These are phyloP conservation scores for Cercospora sesami DNA, from an alignment of 2,329 filamentous ascomycete species.

Conservation along the genomic window DNA sequence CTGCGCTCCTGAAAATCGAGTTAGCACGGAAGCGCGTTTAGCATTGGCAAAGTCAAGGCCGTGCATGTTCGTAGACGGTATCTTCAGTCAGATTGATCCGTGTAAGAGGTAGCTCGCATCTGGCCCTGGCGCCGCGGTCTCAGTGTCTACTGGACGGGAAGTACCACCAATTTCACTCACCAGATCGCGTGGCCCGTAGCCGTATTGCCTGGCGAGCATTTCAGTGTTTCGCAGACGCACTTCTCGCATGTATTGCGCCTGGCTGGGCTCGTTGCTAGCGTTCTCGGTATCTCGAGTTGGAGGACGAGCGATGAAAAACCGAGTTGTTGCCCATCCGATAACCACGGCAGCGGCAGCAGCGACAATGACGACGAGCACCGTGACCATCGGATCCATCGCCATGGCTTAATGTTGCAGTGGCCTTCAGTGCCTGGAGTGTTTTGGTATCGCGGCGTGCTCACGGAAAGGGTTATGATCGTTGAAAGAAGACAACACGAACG, in stretches of 20 bases:
- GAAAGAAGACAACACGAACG: background rate
- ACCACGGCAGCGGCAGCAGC: slow-evolving; percentile 28
- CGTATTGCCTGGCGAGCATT: slow-evolving; percentile 21
- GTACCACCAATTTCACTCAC: background rate
- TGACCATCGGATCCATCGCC: slow-evolving; percentile 12
- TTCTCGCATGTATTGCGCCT: slow-evolving; percentile 36
- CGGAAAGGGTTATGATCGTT: background rate
- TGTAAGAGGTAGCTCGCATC: background rate
- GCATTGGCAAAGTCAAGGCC: background rate
- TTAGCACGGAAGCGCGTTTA: background rate
- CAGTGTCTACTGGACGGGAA: background rate
- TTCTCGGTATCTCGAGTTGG: background rate
- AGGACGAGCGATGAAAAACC: slow-evolving; percentile 22
- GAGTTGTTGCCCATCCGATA: slow-evolving; percentile 28
- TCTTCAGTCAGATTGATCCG: background rate
- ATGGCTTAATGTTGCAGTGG: background rate
- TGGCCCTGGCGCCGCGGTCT: background rate
- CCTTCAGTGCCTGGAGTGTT: background rate
- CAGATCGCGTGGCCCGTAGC: slow-evolving; percentile 19
- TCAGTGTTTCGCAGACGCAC: slow-evolving; percentile 30
- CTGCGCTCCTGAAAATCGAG: background rate
- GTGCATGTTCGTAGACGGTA: background rate
- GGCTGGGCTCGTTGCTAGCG: slow-evolving; percentile 11
- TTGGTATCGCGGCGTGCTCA: background rate
- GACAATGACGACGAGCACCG: slow-evolving; percentile 26